These are phyloP conservation scores for Ephemerocybe angulata DNA, from an alignment of 768 basidiomycete species.

Conservation along the genomic window DNA sequence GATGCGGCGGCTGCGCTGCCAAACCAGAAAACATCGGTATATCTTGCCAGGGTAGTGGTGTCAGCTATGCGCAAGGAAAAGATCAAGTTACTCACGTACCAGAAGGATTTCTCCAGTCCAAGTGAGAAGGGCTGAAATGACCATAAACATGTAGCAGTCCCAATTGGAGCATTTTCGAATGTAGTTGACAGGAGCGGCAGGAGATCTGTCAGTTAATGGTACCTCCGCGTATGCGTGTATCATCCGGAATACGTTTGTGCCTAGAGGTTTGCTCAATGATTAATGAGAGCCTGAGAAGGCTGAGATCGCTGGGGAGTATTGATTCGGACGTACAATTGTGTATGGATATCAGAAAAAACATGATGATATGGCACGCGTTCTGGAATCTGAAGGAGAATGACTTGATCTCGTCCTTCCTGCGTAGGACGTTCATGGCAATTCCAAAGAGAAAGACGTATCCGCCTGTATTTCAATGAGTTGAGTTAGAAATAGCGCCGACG, in stretches of 20 bases:
- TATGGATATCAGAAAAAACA: background rate
- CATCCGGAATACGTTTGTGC: background rate
- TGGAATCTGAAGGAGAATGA: background rate
- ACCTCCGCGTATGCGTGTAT: background rate
- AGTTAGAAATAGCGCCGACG: background rate
- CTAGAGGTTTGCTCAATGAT: background rate
- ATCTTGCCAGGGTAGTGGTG: background rate
- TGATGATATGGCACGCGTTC: background rate
- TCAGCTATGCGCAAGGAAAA: background rate
- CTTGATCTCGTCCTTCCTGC: background rate
- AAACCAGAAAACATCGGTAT: conserved; percentile 5
- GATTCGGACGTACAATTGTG: background rate
- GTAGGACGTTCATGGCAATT: background rate
- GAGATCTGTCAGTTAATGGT: background rate
- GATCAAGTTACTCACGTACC: background rate
- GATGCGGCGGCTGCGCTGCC: background rate
- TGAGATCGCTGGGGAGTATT: background rate
- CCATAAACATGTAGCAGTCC: background rate
- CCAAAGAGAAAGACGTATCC: background rate
- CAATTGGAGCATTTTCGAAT: background rate
- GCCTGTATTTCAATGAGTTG: background rate
- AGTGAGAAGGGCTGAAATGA: background rate
- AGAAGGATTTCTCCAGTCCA: background rate
- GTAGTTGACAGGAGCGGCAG: background rate
- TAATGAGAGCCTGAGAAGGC: background rate